These are phyloP conservation scores for Stellera chamaejasme DNA, from an alignment of 345 rosid genomes.

Conservation along the genomic window DNA sequence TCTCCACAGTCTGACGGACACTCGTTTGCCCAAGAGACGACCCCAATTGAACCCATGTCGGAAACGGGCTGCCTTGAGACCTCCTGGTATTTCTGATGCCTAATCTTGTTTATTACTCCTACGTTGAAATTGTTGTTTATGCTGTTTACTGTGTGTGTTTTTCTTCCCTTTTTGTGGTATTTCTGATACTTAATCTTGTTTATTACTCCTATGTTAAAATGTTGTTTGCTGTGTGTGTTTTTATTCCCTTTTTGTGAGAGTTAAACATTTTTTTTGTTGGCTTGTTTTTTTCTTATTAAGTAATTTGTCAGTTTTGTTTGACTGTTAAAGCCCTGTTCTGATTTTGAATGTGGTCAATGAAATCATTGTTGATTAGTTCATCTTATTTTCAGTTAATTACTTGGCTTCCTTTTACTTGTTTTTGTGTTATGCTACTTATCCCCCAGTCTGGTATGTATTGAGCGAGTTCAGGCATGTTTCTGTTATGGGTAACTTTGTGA, in stretches of 20 bases:
- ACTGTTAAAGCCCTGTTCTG: too few species aligned
- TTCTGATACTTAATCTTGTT: not conserved
- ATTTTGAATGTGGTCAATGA: too few species aligned
- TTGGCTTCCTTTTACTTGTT: too few species aligned
- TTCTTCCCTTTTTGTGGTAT: slow-evolving; percentile 24
- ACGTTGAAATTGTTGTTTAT: not conserved
- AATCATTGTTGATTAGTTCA: too few species aligned
- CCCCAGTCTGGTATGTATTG: too few species aligned
- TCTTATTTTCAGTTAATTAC: too few species aligned
- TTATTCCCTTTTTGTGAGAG: slow-evolving; percentile 15
- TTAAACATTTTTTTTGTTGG: too few species aligned
- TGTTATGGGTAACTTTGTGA: too few species aligned
- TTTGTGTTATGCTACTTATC: too few species aligned
- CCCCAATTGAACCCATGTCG: slow-evolving; percentile 67
- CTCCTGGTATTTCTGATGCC: slow-evolving; percentile 38
- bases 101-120: not conserved
- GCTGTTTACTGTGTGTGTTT: not conserved
- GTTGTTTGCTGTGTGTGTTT: not conserved
- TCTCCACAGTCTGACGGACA: slow-evolving; percentile 57
- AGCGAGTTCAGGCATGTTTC: too few species aligned
- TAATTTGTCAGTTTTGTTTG: too few species aligned
- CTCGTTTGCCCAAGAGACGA: slow-evolving; percentile 67
- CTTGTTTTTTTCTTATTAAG: too few species aligned
- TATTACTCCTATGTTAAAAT: not conserved
- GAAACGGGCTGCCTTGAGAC: slow-evolving; percentile 63